Conservation (phyloP, 1,284 basidiomycete genomes). For the Sanghuangporus weigelae region DNA sequence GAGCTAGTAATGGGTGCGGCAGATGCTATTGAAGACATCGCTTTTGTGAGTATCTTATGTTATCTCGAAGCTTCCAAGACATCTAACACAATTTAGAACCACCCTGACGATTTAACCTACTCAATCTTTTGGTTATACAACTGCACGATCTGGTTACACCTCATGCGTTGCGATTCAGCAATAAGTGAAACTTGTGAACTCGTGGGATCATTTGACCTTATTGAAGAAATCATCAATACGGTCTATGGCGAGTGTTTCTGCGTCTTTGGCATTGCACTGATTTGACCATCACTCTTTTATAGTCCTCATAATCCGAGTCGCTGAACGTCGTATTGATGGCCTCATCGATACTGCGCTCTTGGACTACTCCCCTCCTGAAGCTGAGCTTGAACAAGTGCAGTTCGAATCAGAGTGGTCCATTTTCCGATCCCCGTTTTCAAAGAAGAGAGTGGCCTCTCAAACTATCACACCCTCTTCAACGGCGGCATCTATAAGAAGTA, state of each 20-base stretch:
- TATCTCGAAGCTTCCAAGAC: conserved; percentile 9
- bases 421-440: conserved; percentile 67
- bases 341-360: conserved; percentile 82
- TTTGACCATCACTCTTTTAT: conserved; percentile 18
- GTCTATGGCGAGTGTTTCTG: conserved; percentile 68
- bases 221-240: conserved; percentile 90
- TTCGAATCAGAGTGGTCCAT: conserved; percentile 98
- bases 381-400: conserved; percentile 77
- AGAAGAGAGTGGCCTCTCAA: conserved; percentile 49
- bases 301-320: conserved; percentile 95
- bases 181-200: conserved; percentile 75
- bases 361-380: conserved; percentile 77
- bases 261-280: not conserved
- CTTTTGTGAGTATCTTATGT: conserved; percentile 64
- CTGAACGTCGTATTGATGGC: conserved; percentile 84
- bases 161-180: conserved; percentile 78
- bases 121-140: conserved; percentile 97
- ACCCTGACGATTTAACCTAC: conserved; percentile 79
- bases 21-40: conserved; percentile 86
- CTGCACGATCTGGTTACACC: conserved; percentile 82
- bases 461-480: conserved; percentile 29
- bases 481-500: conserved; percentile 27
- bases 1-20: conserved; percentile 88
- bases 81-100: conserved; percentile 43
- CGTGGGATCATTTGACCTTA: conserved; percentile 71